A percentile compares a stretch with the other conserved stretches of the same genome.
phyloP scores from a whole-genome alignment of 2,329 filamentous ascomycete genomes.

The Aspergillus tubingensis region DNA sequence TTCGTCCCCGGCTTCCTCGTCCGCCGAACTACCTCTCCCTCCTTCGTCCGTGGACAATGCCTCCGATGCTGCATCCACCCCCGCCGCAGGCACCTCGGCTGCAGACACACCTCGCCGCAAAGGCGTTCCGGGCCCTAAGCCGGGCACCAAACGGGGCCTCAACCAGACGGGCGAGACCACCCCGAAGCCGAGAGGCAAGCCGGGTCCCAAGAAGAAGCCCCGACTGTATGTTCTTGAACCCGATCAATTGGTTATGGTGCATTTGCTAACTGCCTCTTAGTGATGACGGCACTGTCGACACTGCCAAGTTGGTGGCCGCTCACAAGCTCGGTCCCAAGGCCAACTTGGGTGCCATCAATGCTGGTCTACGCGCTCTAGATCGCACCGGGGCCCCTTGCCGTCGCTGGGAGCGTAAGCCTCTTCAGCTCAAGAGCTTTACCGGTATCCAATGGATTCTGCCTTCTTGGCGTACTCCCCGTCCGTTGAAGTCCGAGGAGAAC shows the following conservation, averaged over 20 bases:
- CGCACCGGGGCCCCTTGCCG: constrained; percentile 88
- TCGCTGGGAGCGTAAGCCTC: constrained; percentile 81
- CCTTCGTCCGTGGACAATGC: constrained; percentile 44
- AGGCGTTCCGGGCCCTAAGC: constrained; percentile 69
- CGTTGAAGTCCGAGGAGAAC: constrained; percentile 55
- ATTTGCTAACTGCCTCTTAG: constrained; percentile 32
- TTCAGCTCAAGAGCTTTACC: constrained; percentile 89
- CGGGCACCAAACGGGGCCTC: constrained; percentile 60
- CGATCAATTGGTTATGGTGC: not conserved
- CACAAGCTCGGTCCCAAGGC: constrained; percentile 95
- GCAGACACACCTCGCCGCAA: constrained; percentile 68
- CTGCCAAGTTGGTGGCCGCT: constrained; percentile 39
- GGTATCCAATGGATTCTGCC: constrained; percentile 79
- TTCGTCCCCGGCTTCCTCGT: constrained; percentile 41
- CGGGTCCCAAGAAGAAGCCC: constrained; percentile 94
- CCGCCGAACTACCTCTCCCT: constrained; percentile 36
- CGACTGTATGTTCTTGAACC: constrained; percentile 70
- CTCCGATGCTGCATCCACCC: constrained; percentile 43
- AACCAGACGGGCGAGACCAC: constrained; percentile 59
- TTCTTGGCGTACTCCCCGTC: constrained; percentile 69
- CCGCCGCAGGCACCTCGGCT: constrained; percentile 42
- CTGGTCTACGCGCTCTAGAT: constrained; percentile 89
- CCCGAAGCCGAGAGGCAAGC: constrained; percentile 78
- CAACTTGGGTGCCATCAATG: constrained; percentile 96
- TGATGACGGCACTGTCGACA: constrained; percentile 53